phyloP scores from a whole-genome alignment of 2,329 filamentous ascomycete genomes.

The Aspergillus udagawae region DNA sequence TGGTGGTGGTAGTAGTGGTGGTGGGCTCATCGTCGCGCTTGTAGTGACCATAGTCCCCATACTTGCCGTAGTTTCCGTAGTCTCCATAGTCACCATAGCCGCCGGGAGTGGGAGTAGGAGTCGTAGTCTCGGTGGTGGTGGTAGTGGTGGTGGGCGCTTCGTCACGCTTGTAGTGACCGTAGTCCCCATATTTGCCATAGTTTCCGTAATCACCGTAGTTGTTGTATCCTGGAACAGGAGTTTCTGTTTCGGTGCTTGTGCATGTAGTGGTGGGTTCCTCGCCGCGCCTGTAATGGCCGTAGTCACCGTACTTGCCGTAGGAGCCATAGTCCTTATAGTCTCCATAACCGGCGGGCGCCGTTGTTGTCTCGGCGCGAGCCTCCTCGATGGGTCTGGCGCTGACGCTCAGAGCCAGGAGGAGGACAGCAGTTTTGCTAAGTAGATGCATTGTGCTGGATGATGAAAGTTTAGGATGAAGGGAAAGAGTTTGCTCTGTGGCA shows the following conservation, averaged over 20 bases:
- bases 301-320: slow-evolving; percentile 2
- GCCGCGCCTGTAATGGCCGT: neutral
- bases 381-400: neutral
- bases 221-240: neutral
- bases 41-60: slow-evolving; percentile 8
- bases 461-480: neutral
- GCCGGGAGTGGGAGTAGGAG: neutral
- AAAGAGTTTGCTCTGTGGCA: neutral
- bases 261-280: neutral
- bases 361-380: neutral
- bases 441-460: neutral
- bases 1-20: no score
- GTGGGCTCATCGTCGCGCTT: slow-evolving; percentile 1
- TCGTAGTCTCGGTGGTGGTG: neutral
- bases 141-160: neutral
- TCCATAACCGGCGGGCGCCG: neutral
- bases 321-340: neutral
- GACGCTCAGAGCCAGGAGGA: neutral
- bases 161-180: slow-evolving; percentile 7
- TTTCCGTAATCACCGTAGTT: slow-evolving; percentile 3
- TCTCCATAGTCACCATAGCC: neutral
- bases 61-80: slow-evolving; percentile 17
- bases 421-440: neutral
- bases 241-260: slow-evolving; percentile 1
- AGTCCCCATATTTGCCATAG: slow-evolving; percentile 9